Evolutionary conservation across 768 basidiomycete species (phyloP), one percentile per base, ranked within the genome.

Genomic region (Lyophyllum atratum): DNA sequence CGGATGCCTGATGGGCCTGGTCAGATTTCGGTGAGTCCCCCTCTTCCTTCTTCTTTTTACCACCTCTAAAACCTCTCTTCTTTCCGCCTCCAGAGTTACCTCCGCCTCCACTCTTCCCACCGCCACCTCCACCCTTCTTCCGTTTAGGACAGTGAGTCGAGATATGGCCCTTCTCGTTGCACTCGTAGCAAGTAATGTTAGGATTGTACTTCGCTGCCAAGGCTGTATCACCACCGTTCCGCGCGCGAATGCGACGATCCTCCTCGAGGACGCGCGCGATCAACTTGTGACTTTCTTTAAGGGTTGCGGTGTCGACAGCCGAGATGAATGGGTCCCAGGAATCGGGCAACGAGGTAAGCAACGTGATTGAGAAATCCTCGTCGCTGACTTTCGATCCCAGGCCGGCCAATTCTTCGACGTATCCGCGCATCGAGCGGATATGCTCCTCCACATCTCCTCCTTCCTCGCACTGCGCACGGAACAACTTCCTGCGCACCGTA

Each of bases 331-430:
- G 10, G 49, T 73, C 64, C 75, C 74, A 76, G 15, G 71, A 65
- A 14, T 72, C 64, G n/a, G 71, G 73, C 0, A 76, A 59, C 9
- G 66, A 72, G 3, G 68, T 69, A 22, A 74, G 66, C 7, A 76
- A 52, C 0, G 67, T 68, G 51, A 67, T 67, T 24, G 62, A 54
- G 49, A 73, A 76, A 14, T 76, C 70, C 17, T 61, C 43, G 24
- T 73, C 72, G 0, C 29, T 43, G 21, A 77, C 55, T n/a, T 24
- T 52, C 24, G 59, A 49, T 12, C 65, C 69, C 25, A 72, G 55
- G 15, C 28, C 29, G 25, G 58, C 49, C 33, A 68, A 53, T 51
- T 73, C 64, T 34, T 69, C 52, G 49, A 68, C 58, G 49, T 61
- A 63, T 12, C 60, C 40, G 33, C 64, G 52, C 50, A 76, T 63